Evolutionary conservation across 1,284 basidiomycete genomes (phyloP).

Genomic region (Tausonia pullulans): DNA sequence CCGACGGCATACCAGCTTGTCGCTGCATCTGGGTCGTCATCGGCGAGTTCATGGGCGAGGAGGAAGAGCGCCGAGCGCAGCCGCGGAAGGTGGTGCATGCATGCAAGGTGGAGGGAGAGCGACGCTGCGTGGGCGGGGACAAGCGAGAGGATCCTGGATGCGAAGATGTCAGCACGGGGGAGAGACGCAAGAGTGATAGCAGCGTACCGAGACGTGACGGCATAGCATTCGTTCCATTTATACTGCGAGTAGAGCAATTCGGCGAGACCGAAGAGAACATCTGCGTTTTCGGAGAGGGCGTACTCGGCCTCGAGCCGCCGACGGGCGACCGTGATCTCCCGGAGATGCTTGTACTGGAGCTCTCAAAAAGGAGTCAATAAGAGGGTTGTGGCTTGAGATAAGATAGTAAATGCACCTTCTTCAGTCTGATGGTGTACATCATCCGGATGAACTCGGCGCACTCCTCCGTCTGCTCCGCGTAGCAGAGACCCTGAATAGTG

Average conservation of each 20-base stretch:
- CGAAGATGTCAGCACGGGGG: not conserved
- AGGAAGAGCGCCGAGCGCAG: constrained; percentile 88
- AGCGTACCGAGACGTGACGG: constrained; percentile 65
- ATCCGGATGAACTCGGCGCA: constrained; percentile 70
- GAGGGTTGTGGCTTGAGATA: not conserved
- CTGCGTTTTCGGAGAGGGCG: constrained; percentile 74
- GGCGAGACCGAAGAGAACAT: constrained; percentile 82
- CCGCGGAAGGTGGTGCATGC: constrained; percentile 89
- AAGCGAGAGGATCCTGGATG: constrained; percentile 59
- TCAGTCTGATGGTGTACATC: constrained; percentile 81
- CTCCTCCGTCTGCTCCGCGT: constrained; percentile 70
- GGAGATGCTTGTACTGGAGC: constrained; percentile 54
- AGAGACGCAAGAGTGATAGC: not conserved
- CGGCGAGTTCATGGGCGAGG: constrained; percentile 88
- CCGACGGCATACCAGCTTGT: constrained; percentile 98
- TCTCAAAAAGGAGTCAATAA: not conserved
- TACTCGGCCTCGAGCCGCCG: constrained; percentile 64
- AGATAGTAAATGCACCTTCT: constrained; percentile 46
- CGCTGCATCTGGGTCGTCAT: constrained; percentile 80
- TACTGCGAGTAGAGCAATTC: constrained; percentile 80
- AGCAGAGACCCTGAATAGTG: constrained; percentile 72
- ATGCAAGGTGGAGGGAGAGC: constrained; percentile 87
- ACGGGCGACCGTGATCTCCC: constrained; percentile 66
- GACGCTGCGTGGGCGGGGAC: constrained; percentile 72
- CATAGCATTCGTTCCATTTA: constrained; percentile 87